These are phyloP conservation scores for Colletotrichum tamarilloi DNA, from an alignment of 2,329 filamentous ascomycete species.

Conservation along the genomic window DNA sequence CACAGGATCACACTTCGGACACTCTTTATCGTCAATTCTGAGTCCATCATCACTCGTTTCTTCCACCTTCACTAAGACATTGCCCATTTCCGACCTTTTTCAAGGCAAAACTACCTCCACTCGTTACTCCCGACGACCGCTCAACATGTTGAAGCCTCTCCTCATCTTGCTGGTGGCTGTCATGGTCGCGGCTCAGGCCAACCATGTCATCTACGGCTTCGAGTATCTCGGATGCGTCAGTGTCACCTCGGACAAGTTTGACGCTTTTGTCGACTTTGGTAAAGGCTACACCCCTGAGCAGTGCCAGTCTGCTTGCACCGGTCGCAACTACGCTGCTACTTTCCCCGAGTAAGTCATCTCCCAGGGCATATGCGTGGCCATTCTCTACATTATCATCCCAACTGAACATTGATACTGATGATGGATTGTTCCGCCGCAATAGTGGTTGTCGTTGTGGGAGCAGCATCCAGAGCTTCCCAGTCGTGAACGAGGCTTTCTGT, in stretches of 20 bases:
- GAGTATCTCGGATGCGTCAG: slow-evolving; percentile 34
- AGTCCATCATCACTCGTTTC: not conserved
- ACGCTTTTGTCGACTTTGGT: slow-evolving; percentile 20
- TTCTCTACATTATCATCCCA: not conserved
- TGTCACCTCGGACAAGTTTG: slow-evolving; percentile 17
- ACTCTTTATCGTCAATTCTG: not conserved
- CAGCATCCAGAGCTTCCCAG: slow-evolving; percentile 5
- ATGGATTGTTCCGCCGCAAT: accelerated
- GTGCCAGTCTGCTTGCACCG: slow-evolving; percentile 32
- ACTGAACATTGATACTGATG: not conserved
- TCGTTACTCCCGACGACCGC: not conserved
- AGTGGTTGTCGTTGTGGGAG: slow-evolving; percentile 33
- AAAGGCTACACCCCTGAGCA: slow-evolving; percentile 25
- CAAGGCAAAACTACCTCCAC: not conserved
- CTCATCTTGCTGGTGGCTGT: slow-evolving; percentile 16
- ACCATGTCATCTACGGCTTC: slow-evolving; percentile 20
- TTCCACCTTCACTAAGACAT: not conserved
- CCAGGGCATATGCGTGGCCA: not conserved
- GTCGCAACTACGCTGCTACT: slow-evolving; percentile 23
- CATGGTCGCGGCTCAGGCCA: slow-evolving; percentile 12
- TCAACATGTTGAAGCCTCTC: not conserved
- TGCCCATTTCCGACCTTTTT: not conserved
- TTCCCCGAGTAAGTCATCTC: slow-evolving; percentile 20
- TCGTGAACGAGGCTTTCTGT: slow-evolving; percentile 25
- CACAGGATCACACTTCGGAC: not conserved